Evolutionary conservation across 2,329 filamentous ascomycete genomes (phyloP).

Genomic region (Cladorrhinum sp.): DNA sequence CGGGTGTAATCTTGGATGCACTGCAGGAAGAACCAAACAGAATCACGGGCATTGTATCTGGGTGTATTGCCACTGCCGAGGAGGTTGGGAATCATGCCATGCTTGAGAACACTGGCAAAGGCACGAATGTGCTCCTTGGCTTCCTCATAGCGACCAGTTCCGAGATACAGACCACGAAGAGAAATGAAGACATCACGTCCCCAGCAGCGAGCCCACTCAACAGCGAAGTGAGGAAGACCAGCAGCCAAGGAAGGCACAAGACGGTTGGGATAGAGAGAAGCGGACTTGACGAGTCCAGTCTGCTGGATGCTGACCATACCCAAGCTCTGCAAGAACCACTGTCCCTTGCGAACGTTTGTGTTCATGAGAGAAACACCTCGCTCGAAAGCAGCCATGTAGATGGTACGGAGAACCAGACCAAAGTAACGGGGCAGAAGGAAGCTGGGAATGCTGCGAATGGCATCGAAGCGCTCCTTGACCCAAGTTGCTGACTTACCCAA

Average conservation of each 20-base stretch:
- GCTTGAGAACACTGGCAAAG: constrained; percentile 94
- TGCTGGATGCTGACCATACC: constrained; percentile 91
- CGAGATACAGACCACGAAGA: constrained; percentile 84
- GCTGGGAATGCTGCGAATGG: constrained; percentile 78
- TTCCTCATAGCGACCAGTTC: constrained; percentile 82
- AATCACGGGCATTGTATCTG: constrained; percentile 93
- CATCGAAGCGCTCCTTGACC: constrained; percentile 81
- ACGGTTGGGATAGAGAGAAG: constrained; percentile 84
- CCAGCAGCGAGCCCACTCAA: constrained; percentile 95
- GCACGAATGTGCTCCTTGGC: constrained; percentile 92
- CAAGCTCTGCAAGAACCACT: constrained; percentile 84
- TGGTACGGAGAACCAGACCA: constrained; percentile 80
- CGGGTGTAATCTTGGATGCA: constrained; percentile 89
- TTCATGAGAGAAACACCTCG: constrained; percentile 76
- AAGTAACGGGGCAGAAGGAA: constrained; percentile 94
- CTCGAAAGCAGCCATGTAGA: constrained; percentile 80
- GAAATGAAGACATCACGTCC: constrained; percentile 97
- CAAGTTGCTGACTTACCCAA: constrained; percentile 69
- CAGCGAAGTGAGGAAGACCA: constrained; percentile 88
- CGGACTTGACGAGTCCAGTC: constrained; percentile 84
- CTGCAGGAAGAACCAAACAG: constrained; percentile 97
- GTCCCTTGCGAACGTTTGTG: constrained; percentile 71
- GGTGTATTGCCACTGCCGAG: constrained; percentile 81
- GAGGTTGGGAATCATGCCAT: constrained; percentile 96
- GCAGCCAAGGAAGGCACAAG: constrained; percentile 84